Evolutionary conservation across 1,284 basidiomycete genomes (phyloP), one percentile per base, ranked within the genome.

Genomic region (Cryptococcus sp.): DNA sequence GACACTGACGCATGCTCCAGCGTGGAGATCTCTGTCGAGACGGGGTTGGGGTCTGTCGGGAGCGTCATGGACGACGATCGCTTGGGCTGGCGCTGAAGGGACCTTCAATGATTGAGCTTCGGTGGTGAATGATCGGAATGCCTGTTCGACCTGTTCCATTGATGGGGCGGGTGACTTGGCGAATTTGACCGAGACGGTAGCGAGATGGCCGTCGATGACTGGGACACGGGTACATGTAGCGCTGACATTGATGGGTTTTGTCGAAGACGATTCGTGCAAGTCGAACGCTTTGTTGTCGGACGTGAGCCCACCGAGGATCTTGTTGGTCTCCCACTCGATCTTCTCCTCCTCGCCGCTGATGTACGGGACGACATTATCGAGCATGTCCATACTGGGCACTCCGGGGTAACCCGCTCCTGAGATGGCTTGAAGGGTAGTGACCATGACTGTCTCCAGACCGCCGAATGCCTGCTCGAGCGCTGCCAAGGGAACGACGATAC

Each of bases 391-490:
- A 55, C 85, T 85, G 43, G 92, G 82, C 0, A 98, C 88, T 53
- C 96, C 96, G 1, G 96, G 96, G 81, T 99, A 99, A 27, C 96
- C 96, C 0, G 87, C 93, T 47, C 96, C 96, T 0, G 91, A 94
- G 79, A 99, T 95, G 60, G 96, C 96, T 80, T 99, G 96, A 84
- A 99, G 87, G 1, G 96, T 99, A 22, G 91, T 95, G 73, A 94
- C 88, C 72, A 97, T 82, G 67, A 93, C 86, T 13, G 86, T 86
- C 70, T 97, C 92, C 69, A 99, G 82, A 16, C 94, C 93, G 1
- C 96, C 96, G 66, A 99, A 99, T 0, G 88, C 84, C 64, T 86
- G 86, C 80, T 98, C 93, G 66, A 99, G 85, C 0, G 95, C 95
- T 57, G 88, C 86, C 65, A 99, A 86, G 15, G 94, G 93, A 46